phyloP scores from a whole-genome alignment of 2,329 filamentous ascomycete species.

The Bipolaris victoriae region DNA sequence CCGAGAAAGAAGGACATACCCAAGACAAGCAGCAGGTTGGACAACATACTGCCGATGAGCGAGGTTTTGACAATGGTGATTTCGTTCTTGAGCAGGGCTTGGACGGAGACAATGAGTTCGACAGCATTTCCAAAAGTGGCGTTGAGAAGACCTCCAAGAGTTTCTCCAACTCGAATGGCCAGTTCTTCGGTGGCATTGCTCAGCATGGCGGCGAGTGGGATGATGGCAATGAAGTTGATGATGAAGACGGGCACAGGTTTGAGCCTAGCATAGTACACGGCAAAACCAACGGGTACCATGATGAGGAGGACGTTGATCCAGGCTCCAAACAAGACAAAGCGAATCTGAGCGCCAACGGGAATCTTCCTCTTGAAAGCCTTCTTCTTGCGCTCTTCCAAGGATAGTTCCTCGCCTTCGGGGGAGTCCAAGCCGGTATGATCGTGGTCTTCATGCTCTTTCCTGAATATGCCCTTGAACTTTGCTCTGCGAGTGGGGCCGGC shows the following conservation, averaged over 20 bases:
- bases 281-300: conserved; percentile 78
- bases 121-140: conserved; percentile 92
- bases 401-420: conserved; percentile 32
- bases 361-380: conserved; percentile 44
- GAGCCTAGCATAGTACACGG: conserved; percentile 66
- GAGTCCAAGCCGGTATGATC: conserved; percentile 24
- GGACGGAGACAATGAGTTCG: conserved; percentile 85
- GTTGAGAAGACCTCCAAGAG: conserved; percentile 85
- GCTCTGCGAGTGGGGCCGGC: conserved; percentile 29
- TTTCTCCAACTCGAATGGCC: conserved; percentile 77
- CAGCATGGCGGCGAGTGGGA: conserved; percentile 85
- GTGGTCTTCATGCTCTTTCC: conserved; percentile 31
- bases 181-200: conserved; percentile 92
- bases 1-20: conserved; percentile 94
- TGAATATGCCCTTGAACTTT: conserved; percentile 43
- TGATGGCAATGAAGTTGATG: conserved; percentile 92
- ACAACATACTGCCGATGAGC: conserved; percentile 87
- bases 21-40: conserved; percentile 85
- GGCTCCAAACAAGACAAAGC: conserved; percentile 77
- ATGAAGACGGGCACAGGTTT: conserved; percentile 66
- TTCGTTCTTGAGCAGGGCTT: conserved; percentile 76
- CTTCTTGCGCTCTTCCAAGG: conserved; percentile 41
- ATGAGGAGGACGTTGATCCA: conserved; percentile 87
- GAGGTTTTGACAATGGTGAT: conserved; percentile 91
- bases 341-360: conserved; percentile 61